Conservation (phyloP, 2,329 filamentous ascomycete species). For the Claviceps fusiformis region DNA sequence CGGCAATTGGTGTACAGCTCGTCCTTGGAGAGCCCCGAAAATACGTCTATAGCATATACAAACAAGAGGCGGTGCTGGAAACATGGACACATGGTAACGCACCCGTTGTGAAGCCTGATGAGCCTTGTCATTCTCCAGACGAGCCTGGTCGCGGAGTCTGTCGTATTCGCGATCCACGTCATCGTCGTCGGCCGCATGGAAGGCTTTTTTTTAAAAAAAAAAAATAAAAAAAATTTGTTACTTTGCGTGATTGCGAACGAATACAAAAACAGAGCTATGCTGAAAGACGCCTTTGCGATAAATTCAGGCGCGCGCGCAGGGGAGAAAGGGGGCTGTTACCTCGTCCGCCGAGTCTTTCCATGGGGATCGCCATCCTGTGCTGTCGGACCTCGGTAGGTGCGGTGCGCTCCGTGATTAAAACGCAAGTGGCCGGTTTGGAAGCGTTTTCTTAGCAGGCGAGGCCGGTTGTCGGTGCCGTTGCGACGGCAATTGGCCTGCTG, state of each 20-base stretch:
- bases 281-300: neutral
- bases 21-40: no score
- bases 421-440: neutral
- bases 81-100: conserved; percentile 11
- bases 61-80: no score
- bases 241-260: neutral
- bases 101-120: conserved; percentile 63
- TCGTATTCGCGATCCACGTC: conserved; percentile 81
- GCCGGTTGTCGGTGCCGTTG: neutral
- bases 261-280: no score
- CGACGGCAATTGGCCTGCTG: neutral
- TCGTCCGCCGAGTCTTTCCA: conserved; percentile 26
- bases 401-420: no score
- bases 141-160: conserved; percentile 70
- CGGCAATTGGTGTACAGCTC: no score
- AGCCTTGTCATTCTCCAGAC: conserved; percentile 67
- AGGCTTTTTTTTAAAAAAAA: conserved; percentile 37
- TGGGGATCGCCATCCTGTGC: conserved; percentile 21
- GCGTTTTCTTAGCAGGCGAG: neutral
- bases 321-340: conserved; percentile 17
- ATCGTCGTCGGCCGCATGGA: conserved; percentile 55
- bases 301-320: neutral
- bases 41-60: no score
- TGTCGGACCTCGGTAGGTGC: neutral
- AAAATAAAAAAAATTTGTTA: neutral